Base-by-base conservation (phyloP, 2,329 filamentous ascomycete genomes). In the Ascochyta clinopodiicola region DNA sequence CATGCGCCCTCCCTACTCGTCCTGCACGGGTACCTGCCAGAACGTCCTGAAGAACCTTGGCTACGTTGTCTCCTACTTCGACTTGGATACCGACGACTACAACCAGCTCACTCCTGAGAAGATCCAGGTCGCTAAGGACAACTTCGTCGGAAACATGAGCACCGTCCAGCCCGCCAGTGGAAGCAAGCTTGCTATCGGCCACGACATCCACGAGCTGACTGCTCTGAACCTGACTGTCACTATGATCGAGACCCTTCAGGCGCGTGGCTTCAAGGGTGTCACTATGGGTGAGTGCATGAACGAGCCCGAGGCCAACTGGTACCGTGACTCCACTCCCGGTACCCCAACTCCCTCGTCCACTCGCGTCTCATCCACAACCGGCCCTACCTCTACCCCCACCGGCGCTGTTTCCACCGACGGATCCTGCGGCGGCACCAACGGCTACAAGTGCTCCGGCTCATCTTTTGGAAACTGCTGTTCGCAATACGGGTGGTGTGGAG, bases 21-120 rank as follows among this genome's bases (percentile, higher is more conserved):
- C 79, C 54, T 82, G 80, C 66, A 66, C 61, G n/a, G 31, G 24
- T 4, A 72, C 67, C 3, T 81, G 78, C 66, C 67, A 72, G 62
- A 58, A 63, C n/a, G 69, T 75, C 42, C 60, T 79, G 61, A 62
- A 72, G 12, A 67, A 62, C 35, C 69, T 87, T 44, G 82, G 82
- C 49, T 87, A 86, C 75, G 83, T 84, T 60, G 78, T 86, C 61
- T 81, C 85, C 58, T 87, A 83, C 61, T 79, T 86, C 65, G 83
- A 87, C 60, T 72, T 88, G 32, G 85, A 88, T 64, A 81, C 84
- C 2, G 81, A 84, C 35, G 55, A 73, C 53, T 74, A 74, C 56
- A 66, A 70, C 50, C 65, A 75, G 22, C 56, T 70, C 36, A 68
- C 64, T 3, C 59, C 59, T 2, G 60, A 66, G 24, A 57, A 63